Conservation (phyloP, 2,329 filamentous ascomycete genomes). For the Corniculantispora saksenae region DNA sequence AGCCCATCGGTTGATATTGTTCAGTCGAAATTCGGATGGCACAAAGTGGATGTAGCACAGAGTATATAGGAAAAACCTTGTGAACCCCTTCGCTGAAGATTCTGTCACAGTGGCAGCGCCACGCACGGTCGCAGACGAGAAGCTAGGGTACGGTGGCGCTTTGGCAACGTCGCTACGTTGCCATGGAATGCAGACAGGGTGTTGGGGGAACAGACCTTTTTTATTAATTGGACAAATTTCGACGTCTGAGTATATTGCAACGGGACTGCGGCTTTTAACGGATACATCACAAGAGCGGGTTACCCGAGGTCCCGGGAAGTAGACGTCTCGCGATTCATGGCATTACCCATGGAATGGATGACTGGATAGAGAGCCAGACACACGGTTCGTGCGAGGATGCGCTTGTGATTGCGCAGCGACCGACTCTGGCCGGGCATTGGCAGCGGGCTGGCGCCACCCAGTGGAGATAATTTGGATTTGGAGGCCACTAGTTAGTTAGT, state of each 20-base stretch:
- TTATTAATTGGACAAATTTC: not conserved
- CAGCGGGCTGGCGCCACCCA: not conserved
- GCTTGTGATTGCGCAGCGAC: conserved; percentile 13
- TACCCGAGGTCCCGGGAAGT: not conserved
- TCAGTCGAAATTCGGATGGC: not conserved
- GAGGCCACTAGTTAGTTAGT: not conserved
- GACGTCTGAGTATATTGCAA: not conserved
- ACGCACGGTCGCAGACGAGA: not conserved
- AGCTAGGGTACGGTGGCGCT: conserved; percentile 3
- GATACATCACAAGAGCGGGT: not conserved
- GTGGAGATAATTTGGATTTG: conserved; percentile 1
- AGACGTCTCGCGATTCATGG: not conserved
- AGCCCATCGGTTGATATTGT: too few species aligned
- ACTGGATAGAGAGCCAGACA: not conserved
- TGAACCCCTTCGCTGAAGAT: not conserved
- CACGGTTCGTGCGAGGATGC: not conserved
- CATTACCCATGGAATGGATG: not conserved
- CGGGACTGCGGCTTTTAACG: not conserved
- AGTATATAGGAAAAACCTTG: not conserved
- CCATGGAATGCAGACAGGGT: not conserved
- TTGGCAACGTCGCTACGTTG: not conserved
- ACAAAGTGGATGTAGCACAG: not conserved
- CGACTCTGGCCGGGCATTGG: conserved; percentile 6
- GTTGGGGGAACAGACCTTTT: not conserved
- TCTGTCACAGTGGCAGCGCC: not conserved